Evolutionary conservation across 768 basidiomycete genomes (phyloP).

Genomic region (Tephrocybe sp.): DNA sequence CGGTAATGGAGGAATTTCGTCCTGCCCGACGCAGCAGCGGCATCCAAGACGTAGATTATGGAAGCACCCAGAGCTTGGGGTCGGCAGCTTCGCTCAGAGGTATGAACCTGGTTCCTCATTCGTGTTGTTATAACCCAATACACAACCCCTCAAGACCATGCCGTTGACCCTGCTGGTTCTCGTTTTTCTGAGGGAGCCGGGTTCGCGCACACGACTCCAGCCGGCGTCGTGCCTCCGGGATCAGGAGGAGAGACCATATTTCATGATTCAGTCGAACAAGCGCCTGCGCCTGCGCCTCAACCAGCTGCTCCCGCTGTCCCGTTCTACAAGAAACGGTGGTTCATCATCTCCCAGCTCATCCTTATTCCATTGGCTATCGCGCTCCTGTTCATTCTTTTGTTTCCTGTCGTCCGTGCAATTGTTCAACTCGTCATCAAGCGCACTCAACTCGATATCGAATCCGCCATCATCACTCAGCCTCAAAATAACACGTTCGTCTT

Average conservation of each 20-base stretch:
- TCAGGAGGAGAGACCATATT: conserved; percentile 14
- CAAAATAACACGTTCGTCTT: conserved; percentile 55
- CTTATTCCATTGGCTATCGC: conserved; percentile 54
- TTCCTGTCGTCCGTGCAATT: conserved; percentile 67
- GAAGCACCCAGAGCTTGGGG: conserved; percentile 28
- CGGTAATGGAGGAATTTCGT: conserved; percentile 34
- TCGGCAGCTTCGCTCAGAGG: conserved; percentile 36
- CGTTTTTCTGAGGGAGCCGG: conserved; percentile 24
- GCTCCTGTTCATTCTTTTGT: conserved; percentile 65
- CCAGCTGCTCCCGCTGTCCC: conserved; percentile 30
- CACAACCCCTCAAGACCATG: conserved; percentile 28
- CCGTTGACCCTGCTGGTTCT: conserved; percentile 30
- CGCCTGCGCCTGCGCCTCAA: conserved; percentile 17
- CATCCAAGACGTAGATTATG: conserved; percentile 28
- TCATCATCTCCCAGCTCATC: conserved; percentile 59
- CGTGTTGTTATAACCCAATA: background rate
- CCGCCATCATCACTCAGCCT: conserved; percentile 50
- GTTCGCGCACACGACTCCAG: conserved; percentile 22
- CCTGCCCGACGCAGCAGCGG: conserved; percentile 37
- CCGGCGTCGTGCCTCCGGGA: conserved; percentile 17
- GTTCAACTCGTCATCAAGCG: conserved; percentile 63
- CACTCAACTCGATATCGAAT: conserved; percentile 51
- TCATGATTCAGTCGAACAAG: conserved; percentile 16
- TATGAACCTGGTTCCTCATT: conserved; percentile 12
- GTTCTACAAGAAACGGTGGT: conserved; percentile 63